Conservation (phyloP, 768 basidiomycete genomes). For the Macrolepiota dolichaula region DNA sequence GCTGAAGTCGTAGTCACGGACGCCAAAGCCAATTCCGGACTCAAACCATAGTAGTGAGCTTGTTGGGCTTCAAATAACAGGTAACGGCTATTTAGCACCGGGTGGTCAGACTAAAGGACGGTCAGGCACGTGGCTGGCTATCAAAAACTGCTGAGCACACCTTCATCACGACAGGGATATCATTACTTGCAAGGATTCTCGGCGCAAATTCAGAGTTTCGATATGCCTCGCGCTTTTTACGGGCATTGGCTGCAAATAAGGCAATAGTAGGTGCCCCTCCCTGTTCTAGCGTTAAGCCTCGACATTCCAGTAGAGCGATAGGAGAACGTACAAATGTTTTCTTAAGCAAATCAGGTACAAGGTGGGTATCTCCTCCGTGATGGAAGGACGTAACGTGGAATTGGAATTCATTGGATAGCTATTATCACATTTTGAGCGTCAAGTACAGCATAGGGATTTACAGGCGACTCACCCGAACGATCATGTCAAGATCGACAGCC, state of each 20-base stretch:
- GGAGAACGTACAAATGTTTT: slow-evolving; percentile 49
- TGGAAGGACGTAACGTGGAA: slow-evolving; percentile 75
- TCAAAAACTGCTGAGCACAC: slow-evolving; percentile 23
- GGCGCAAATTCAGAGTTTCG: slow-evolving; percentile 73
- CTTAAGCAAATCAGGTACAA: slow-evolving; percentile 76
- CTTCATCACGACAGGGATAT: slow-evolving; percentile 73
- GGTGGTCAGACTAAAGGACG: slow-evolving; percentile 48
- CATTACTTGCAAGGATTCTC: slow-evolving; percentile 62
- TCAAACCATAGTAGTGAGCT: slow-evolving; percentile 64
- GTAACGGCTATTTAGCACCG: slow-evolving; percentile 58
- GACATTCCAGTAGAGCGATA: too few species aligned
- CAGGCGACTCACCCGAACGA: slow-evolving; percentile 49
- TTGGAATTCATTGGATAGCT: slow-evolving; percentile 80
- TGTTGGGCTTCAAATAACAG: slow-evolving; percentile 71
- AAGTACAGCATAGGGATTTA: not conserved
- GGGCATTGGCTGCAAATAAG: slow-evolving; percentile 65
- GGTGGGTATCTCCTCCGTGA: slow-evolving; percentile 77
- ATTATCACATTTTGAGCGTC: not conserved
- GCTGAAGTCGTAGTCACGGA: slow-evolving; percentile 69
- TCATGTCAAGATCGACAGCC: slow-evolving; percentile 66
- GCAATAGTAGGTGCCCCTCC: slow-evolving; percentile 63
- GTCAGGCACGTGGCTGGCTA: not conserved
- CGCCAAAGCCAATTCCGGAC: slow-evolving; percentile 51
- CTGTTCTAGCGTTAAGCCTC: slow-evolving; percentile 17
- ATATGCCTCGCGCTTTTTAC: slow-evolving; percentile 53